Evolutionary conservation across 495 filamentous ascomycete species (phyloP).

Genomic region (Oleoguttula mirabilis): DNA sequence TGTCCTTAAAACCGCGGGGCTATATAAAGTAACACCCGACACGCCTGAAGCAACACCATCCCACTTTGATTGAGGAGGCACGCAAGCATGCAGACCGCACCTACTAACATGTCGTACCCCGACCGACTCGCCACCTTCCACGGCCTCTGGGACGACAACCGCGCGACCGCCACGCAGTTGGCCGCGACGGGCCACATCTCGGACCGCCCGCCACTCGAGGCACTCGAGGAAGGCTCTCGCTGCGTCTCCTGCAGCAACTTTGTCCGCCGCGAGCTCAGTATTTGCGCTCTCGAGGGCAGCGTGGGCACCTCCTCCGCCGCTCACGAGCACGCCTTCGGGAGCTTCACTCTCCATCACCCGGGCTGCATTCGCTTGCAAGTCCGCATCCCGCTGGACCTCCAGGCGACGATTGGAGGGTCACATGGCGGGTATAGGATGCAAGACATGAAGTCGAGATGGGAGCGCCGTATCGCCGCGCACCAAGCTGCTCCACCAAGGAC

Average conservation of each 20-base stretch:
- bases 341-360: constrained; percentile 10
- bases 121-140: constrained; percentile 16
- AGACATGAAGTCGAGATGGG: neutral
- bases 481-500: neutral
- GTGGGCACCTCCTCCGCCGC: neutral
- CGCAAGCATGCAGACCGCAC: too few species aligned
- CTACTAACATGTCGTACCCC: too few species aligned
- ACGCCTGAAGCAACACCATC: too few species aligned
- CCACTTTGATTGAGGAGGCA: too few species aligned
- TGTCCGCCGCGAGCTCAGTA: constrained; percentile 6
- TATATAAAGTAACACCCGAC: too few species aligned
- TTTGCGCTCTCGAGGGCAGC: constrained; percentile 6
- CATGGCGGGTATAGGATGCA: neutral
- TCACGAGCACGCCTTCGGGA: neutral
- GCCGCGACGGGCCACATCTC: constrained; percentile 18
- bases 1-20: too few species aligned
- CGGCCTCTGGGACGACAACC: constrained; percentile 14
- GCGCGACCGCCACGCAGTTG: constrained; percentile 7
- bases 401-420: constrained; percentile 5
- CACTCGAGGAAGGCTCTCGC: constrained; percentile 16
- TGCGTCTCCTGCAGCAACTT: constrained; percentile 14
- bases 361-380: constrained; percentile 10
- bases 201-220: constrained; percentile 15
- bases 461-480: neutral
- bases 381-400: constrained; percentile 15